These are phyloP conservation scores for Hsuehochloa calcarea DNA, from an alignment of 176 grass and related monocot species.

Conservation along the genomic window DNA sequence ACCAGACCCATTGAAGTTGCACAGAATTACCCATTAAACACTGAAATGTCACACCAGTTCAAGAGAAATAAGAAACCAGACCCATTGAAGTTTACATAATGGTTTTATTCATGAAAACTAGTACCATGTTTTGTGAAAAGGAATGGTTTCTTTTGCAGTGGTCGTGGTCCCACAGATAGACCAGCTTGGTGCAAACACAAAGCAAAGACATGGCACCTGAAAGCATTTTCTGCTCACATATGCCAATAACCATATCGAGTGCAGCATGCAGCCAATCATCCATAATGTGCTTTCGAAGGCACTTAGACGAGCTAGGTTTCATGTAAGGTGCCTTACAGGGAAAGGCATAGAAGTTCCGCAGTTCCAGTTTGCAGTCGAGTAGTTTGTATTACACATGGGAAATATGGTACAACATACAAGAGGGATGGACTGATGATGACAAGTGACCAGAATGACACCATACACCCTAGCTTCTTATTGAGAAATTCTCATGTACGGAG, in stretches of 20 bases:
- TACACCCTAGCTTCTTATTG: conserved; percentile 4
- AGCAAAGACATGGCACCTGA: not conserved
- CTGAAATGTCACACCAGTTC: too few relatives aligned
- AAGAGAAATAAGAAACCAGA: too few relatives aligned
- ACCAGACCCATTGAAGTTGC: not conserved
- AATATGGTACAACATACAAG: not conserved
- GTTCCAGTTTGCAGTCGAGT: not conserved
- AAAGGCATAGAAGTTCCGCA: not conserved
- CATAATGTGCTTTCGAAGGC: not conserved
- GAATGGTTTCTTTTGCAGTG: not conserved
- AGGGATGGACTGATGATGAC: not conserved
- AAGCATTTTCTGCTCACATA: not conserved
- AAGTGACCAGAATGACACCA: not conserved
- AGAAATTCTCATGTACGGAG: not conserved
- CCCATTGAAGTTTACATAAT: too few relatives aligned
- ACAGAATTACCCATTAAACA: too few relatives aligned
- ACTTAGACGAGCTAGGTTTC: not conserved
- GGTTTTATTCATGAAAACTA: too few relatives aligned
- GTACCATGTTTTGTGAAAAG: not conserved
- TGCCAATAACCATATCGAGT: not conserved
- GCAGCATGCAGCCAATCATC: not conserved
- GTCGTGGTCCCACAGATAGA: not conserved
- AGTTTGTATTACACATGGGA: not conserved
- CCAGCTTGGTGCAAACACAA: not conserved
- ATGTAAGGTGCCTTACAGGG: not conserved